phyloP scores from a whole-genome alignment of 192 early-diverging fungal species.

The Gryganskiella cystojenkinii region DNA sequence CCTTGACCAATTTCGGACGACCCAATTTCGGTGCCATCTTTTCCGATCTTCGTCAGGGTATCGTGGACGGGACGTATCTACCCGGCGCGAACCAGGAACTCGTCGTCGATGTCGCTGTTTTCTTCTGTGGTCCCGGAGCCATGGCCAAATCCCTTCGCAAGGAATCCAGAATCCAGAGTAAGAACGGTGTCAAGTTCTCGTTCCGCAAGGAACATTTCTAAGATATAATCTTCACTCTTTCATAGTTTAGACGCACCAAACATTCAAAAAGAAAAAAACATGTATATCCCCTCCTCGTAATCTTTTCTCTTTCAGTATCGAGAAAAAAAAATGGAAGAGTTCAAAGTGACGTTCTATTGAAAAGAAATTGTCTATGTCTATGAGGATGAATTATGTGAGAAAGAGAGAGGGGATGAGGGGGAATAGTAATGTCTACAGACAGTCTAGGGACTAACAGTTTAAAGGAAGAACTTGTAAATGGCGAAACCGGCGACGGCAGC shows the following conservation, averaged over 20 bases:
- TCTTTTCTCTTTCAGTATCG: too few species aligned
- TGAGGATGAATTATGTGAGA: too few species aligned
- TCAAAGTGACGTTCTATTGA: too few species aligned
- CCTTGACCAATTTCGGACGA: conserved; percentile 79
- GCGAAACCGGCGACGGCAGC: conserved; percentile 25
- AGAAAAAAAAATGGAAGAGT: too few species aligned
- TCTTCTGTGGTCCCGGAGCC: conserved; percentile 83
- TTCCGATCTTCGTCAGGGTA: conserved; percentile 55
- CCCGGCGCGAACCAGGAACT: conserved; percentile 59
- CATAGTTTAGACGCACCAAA: too few species aligned
- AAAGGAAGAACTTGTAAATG: conserved; percentile 44
- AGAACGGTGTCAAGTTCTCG: conserved; percentile 62
- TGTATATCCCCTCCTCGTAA: too few species aligned
- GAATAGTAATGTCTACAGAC: neutral
- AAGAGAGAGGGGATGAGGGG: neutral
- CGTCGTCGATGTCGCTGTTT: conserved; percentile 76
- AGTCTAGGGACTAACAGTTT: neutral
- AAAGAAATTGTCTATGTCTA: too few species aligned
- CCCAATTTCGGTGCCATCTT: conserved; percentile 82
- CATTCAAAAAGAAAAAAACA: too few species aligned
- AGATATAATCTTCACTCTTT: neutral
- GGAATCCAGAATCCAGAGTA: conserved; percentile 55
- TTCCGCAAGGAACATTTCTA: conserved; percentile 82
- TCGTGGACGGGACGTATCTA: conserved; percentile 51
- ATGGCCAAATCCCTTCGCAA: conserved; percentile 68